A percentile compares a stretch with the other conserved stretches of the same genome.
Conservation (phyloP, 176 grass and related monocot species). For the Oryza meridionalis region DNA sequence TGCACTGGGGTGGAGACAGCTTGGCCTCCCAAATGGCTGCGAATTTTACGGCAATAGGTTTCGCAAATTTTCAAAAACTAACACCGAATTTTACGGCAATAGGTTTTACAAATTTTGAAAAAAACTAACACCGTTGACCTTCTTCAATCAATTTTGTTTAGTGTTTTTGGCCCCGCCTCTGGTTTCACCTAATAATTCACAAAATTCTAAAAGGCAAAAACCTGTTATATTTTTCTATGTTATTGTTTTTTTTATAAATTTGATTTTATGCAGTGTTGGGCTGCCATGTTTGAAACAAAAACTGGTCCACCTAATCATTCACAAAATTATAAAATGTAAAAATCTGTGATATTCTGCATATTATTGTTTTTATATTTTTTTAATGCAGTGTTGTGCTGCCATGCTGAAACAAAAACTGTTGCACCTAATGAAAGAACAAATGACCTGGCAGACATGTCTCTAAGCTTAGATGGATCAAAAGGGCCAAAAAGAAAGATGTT, state of each 20-base stretch:
- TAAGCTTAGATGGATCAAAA: neutral
- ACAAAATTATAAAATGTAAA: neutral
- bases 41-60: too few relatives aligned
- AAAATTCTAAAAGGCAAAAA: neutral
- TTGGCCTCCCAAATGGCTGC: too few relatives aligned
- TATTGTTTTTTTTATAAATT: too few relatives aligned
- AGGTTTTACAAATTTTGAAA: too few relatives aligned
- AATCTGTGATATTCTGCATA: neutral
- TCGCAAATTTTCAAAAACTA: too few relatives aligned
- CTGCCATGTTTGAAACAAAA: too few relatives aligned
- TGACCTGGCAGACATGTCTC: neutral
- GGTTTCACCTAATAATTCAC: neutral
- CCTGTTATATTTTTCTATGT: neutral
- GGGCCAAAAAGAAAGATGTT: neutral
- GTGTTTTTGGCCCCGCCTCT: too few relatives aligned
- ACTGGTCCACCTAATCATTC: neutral
- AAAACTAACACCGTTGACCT: too few relatives aligned
- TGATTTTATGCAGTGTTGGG: neutral
- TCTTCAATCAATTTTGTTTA: too few relatives aligned
- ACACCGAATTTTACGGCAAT: too few relatives aligned
- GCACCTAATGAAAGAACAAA: neutral
- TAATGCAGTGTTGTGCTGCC: neutral
- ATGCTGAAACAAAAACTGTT: conserved; percentile 40
- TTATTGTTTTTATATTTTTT: neutral
- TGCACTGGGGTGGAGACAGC: too few relatives aligned